phyloP scores from a whole-genome alignment of 352 stramenopile genomes.

The Phytophthora brassicae region DNA sequence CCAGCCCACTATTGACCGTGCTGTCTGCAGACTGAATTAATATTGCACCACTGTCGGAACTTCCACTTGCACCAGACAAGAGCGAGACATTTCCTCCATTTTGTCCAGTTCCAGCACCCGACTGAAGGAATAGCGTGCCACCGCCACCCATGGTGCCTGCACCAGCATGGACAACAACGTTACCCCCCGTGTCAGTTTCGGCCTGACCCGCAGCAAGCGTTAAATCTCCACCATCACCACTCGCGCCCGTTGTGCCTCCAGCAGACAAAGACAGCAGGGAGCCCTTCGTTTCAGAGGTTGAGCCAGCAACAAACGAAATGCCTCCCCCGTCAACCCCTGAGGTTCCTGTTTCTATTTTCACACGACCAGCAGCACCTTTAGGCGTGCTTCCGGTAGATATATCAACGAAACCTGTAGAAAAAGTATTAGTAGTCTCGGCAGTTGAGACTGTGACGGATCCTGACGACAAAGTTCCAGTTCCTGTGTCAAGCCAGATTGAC shows the following conservation, averaged over 20 bases:
- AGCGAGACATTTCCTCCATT: conserved; percentile 33
- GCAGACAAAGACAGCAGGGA: conserved; percentile 13
- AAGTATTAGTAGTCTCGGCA: conserved; percentile 3
- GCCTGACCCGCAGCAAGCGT: conserved; percentile 21
- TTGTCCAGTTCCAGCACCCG: conserved; percentile 23
- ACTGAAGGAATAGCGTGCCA: conserved; percentile 25
- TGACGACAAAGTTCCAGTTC: conserved; percentile 15
- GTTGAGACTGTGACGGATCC: conserved; percentile 32
- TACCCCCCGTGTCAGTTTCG: conserved; percentile 19
- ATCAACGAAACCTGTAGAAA: conserved; percentile 17
- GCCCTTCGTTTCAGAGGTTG: conserved; percentile 20
- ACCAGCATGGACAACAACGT: conserved; percentile 21
- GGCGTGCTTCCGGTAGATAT: conserved; percentile 28
- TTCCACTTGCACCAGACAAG: conserved; percentile 26
- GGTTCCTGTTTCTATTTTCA: conserved; percentile 27
- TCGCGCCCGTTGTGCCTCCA: conserved; percentile 23
- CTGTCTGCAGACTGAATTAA: conserved; percentile 31
- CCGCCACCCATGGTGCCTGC: conserved; percentile 25
- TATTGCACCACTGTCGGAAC: conserved; percentile 22
- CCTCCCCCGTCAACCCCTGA: conserved; percentile 23
- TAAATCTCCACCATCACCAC: conserved; percentile 29
- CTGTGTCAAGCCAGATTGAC: conserved; percentile 20
- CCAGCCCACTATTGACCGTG: conserved; percentile 27
- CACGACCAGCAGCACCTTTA: conserved; percentile 19
- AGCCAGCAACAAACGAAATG: conserved; percentile 27